These are phyloP conservation scores for Primulina huaijiensis DNA, from an alignment of 257 asterid species.

Conservation along the genomic window DNA sequence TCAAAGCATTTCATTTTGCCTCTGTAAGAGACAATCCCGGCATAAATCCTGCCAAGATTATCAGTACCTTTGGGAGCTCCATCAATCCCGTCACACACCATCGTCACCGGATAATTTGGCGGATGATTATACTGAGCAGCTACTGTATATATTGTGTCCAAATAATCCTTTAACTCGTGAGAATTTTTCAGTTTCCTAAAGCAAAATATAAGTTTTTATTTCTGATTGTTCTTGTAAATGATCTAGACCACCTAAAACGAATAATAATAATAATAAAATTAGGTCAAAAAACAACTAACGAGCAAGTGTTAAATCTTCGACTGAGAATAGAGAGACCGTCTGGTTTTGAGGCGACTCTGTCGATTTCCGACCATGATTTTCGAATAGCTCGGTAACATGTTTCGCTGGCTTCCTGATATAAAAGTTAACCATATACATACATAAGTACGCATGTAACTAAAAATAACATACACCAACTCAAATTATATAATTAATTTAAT, in stretches of 20 bases:
- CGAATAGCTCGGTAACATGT: slow-evolving; percentile 46
- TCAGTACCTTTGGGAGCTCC: slow-evolving; percentile 38
- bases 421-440: too few species aligned
- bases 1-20: slow-evolving; percentile 38
- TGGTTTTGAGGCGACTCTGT: slow-evolving; percentile 44
- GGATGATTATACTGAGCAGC: slow-evolving; percentile 61
- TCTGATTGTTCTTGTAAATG: too few species aligned
- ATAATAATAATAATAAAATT: background rate
- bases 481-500: too few species aligned
- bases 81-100: slow-evolving; percentile 54
- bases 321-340: slow-evolving; percentile 54
- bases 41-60: slow-evolving; percentile 42
- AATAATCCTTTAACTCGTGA: slow-evolving; percentile 39
- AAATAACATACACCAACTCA: too few species aligned
- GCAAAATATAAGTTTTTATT: too few species aligned
- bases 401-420: slow-evolving; percentile 52
- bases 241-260: too few species aligned
- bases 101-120: slow-evolving; percentile 42
- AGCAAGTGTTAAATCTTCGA: slow-evolving; percentile 58
- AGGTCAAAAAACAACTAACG: slow-evolving; percentile 30
- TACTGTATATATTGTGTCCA: slow-evolving; percentile 33
- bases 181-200: slow-evolving; percentile 39
- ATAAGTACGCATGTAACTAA: too few species aligned
- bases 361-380: slow-evolving; percentile 66
- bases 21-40: slow-evolving; percentile 38